Evolutionary conservation across 2,329 filamentous ascomycete genomes (phyloP).

Genomic region (Paracoccidioides lutzii): DNA sequence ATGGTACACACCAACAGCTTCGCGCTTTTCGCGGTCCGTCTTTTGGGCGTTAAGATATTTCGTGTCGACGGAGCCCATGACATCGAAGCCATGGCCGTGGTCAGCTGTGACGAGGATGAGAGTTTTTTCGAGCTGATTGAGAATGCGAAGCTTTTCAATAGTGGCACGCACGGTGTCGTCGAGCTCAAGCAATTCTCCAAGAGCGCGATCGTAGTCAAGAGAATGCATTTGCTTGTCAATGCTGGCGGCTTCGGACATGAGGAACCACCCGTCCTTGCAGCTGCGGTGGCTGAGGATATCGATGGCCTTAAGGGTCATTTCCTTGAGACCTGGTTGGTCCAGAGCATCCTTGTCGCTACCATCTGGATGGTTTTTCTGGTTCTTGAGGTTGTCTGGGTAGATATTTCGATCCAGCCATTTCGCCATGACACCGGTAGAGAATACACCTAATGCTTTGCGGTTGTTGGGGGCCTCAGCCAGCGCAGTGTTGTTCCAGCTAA

Average conservation of each 20-base stretch:
- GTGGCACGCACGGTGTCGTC: constrained; percentile 72
- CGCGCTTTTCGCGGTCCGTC: constrained; percentile 58
- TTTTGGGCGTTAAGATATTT: constrained; percentile 56
- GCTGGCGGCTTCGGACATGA: constrained; percentile 75
- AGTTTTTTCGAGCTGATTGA: constrained; percentile 59
- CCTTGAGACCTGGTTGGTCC: constrained; percentile 71
- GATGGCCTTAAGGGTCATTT: constrained; percentile 80
- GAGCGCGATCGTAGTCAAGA: constrained; percentile 72
- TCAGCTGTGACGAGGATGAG: constrained; percentile 73
- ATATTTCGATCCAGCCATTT: constrained; percentile 82
- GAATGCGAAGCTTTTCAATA: constrained; percentile 52
- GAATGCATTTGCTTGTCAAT: constrained; percentile 86
- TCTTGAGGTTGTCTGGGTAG: constrained; percentile 56
- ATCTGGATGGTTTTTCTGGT: constrained; percentile 54
- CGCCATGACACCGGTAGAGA: constrained; percentile 60
- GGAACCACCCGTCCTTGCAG: constrained; percentile 63
- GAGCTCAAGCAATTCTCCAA: constrained; percentile 73
- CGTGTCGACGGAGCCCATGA: constrained; percentile 71
- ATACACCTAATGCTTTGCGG: constrained; percentile 61
- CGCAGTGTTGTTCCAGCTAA: constrained; percentile 62
- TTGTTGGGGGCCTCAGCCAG: constrained; percentile 46
- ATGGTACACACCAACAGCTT: constrained; percentile 60
- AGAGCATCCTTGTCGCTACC: constrained; percentile 51
- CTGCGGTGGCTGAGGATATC: constrained; percentile 59
- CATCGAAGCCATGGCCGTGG: constrained; percentile 80